Evolutionary conservation across 805 yeast genomes (phyloP).

Genomic region (Saccharomycopsis babjevae): DNA sequence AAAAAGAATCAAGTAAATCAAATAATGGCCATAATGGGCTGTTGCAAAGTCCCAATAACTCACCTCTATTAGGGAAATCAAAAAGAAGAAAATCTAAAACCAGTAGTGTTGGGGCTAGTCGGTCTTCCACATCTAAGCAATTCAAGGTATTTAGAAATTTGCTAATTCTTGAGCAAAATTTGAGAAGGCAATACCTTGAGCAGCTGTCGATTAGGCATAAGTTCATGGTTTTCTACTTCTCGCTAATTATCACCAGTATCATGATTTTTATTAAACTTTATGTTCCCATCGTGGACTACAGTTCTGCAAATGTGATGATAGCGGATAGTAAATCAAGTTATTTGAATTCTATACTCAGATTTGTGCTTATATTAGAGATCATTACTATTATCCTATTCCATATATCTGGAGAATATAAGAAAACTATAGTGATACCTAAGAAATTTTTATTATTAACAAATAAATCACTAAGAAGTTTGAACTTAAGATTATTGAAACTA

Average conservation of each 20-base stretch:
- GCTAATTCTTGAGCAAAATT: conserved; percentile 73
- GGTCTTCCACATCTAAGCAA: conserved; percentile 7
- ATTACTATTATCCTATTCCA: conserved; percentile 71
- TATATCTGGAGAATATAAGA: conserved; percentile 79
- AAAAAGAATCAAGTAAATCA: background rate
- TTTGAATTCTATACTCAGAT: conserved; percentile 28
- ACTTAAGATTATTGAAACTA: conserved; percentile 64
- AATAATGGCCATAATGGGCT: background rate
- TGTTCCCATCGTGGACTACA: conserved; percentile 6
- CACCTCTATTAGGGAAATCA: background rate
- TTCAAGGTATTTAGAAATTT: conserved; percentile 67
- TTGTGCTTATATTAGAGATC: conserved; percentile 47
- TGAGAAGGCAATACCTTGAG: conserved; percentile 70
- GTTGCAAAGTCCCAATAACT: background rate
- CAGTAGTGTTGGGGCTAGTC: background rate
- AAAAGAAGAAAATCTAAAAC: background rate
- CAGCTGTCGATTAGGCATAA: conserved; percentile 52
- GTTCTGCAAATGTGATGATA: background rate
- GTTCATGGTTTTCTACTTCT: conserved; percentile 31
- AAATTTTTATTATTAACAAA: conserved; percentile 74
- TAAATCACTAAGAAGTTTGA: conserved; percentile 78
- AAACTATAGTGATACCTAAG: conserved; percentile 76
- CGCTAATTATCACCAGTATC: conserved; percentile 32
- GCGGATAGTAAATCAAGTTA: background rate
- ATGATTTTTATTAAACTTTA: conserved; percentile 32